These are phyloP conservation scores for Syncephalastrum sp. DNA, from an alignment of 371 early-diverging fungal genomes.

Conservation along the genomic window DNA sequence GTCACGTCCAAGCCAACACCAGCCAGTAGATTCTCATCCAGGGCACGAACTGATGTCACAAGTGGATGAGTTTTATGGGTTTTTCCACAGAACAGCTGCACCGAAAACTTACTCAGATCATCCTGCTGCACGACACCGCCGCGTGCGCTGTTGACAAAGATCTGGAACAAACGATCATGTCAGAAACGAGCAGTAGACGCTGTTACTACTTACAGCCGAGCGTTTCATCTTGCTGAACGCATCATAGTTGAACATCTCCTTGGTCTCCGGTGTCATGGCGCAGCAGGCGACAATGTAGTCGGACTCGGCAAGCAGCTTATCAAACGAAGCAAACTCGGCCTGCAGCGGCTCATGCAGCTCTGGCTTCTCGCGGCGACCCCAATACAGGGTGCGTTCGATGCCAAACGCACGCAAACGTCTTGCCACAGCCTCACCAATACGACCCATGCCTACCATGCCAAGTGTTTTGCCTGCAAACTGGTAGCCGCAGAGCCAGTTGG, in stretches of 20 bases:
- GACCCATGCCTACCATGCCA: constrained; percentile 85
- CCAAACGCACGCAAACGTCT: constrained; percentile 70
- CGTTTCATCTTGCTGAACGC: constrained; percentile 74
- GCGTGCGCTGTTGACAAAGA: constrained; percentile 82
- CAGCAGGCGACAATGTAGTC: constrained; percentile 77
- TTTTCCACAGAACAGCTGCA: neutral
- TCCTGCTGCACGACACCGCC: constrained; percentile 80
- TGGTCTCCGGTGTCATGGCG: constrained; percentile 66
- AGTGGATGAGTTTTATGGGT: neutral
- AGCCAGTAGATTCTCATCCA: constrained; percentile 62
- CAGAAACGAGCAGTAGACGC: no score
- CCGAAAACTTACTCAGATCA: constrained; percentile 48
- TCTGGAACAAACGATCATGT: constrained; percentile 21
- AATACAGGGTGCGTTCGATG: constrained; percentile 53
- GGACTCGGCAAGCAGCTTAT: constrained; percentile 53
- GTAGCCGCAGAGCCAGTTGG: constrained; percentile 73
- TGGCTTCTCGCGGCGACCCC: constrained; percentile 40
- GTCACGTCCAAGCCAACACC: constrained; percentile 87
- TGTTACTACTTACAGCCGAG: constrained; percentile 43
- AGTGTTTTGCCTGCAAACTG: constrained; percentile 76
- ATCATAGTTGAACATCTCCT: constrained; percentile 60
- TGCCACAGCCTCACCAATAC: constrained; percentile 83
- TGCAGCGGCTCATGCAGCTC: constrained; percentile 27
- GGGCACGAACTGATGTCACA: constrained; percentile 48
- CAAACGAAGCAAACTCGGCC: constrained; percentile 49